Conservation (phyloP, 176 grass and related monocot species). For the Carex kokanica region DNA sequence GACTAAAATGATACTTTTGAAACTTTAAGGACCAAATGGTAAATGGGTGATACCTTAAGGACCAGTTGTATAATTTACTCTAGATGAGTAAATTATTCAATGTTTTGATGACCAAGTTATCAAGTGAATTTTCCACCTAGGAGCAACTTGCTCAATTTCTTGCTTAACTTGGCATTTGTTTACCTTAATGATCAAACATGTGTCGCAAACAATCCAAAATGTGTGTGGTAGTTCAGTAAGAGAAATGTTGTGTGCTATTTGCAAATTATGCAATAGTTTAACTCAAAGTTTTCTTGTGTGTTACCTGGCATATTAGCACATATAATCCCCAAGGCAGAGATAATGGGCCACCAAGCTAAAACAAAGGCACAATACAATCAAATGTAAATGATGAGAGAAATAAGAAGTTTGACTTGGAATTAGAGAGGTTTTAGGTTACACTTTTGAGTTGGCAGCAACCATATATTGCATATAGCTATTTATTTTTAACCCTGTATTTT, state of each 20-base stretch:
- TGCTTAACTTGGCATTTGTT: background rate
- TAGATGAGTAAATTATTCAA: no score
- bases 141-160: background rate
- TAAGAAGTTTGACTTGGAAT: background rate
- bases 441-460: background rate
- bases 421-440: background rate
- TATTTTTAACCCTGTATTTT: background rate
- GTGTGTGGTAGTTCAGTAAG: background rate
- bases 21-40: no score
- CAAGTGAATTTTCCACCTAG: background rate
- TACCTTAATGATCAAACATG: background rate
- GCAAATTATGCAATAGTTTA: background rate
- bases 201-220: background rate
- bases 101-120: background rate
- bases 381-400: background rate
- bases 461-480: background rate
- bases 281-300: background rate
- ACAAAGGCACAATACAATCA: conserved; percentile 17
- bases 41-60: no score
- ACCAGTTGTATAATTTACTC: no score
- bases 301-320: conserved; percentile 94
- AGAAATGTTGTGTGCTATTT: background rate
- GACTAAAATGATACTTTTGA: no score
- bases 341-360: conserved; percentile 68
- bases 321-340: conserved; percentile 99